Evolutionary conservation across 2,329 filamentous ascomycete species (phyloP).

Genomic region (Diaporthe helianthi): DNA sequence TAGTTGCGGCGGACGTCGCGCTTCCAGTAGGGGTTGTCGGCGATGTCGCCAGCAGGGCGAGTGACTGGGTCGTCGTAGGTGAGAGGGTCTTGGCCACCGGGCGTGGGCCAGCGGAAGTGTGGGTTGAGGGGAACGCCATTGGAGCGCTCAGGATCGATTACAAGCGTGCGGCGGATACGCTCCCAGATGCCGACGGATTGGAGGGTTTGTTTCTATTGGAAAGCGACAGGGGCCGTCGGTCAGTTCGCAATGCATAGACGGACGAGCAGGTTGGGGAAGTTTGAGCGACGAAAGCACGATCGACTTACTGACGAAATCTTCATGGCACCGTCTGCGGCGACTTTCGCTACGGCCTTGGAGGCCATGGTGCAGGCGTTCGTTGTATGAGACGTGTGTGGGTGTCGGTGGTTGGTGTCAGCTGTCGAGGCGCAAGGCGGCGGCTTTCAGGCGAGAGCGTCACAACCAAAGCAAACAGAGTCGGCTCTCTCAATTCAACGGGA

Average conservation of each 20-base stretch:
- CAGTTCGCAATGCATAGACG: neutral
- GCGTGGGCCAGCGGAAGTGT: constrained; percentile 87
- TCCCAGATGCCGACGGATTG: constrained; percentile 92
- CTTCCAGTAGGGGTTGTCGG: constrained; percentile 96
- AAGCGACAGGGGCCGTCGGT: constrained; percentile 32
- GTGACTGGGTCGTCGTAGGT: constrained; percentile 84
- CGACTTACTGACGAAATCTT: constrained; percentile 64
- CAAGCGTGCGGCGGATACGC: constrained; percentile 75
- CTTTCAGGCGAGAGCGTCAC: constrained; percentile 16
- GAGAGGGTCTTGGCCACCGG: constrained; percentile 73
- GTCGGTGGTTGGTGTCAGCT: constrained; percentile 35
- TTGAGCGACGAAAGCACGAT: constrained; percentile 31
- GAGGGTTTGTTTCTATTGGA: constrained; percentile 89
- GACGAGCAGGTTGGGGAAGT: neutral
- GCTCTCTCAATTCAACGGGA: constrained; percentile 21
- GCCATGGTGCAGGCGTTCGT: constrained; percentile 59
- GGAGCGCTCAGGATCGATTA: constrained; percentile 87
- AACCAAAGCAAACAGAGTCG: neutral
- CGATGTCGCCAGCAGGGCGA: constrained; percentile 82
- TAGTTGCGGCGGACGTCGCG: constrained; percentile 86
- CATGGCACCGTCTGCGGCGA: constrained; percentile 60
- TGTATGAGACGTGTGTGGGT: constrained; percentile 13
- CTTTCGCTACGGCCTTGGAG: constrained; percentile 65
- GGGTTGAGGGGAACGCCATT: constrained; percentile 93
- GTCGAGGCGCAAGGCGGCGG: constrained; percentile 28